phyloP scores from a whole-genome alignment of 768 basidiomycete genomes.

The Porphyrellus cyaneotinctus region DNA sequence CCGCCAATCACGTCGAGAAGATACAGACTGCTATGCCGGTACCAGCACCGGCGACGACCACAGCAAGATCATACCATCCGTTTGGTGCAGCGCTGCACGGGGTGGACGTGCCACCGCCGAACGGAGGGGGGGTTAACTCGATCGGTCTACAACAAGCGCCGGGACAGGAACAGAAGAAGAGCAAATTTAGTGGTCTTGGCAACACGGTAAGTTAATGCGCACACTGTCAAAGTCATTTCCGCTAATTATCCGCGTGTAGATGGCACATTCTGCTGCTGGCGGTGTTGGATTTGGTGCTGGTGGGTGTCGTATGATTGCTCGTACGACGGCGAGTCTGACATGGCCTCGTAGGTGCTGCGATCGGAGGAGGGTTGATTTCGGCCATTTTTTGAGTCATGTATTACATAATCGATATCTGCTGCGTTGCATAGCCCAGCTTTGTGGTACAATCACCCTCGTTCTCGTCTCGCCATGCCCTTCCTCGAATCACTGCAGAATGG shows the following conservation, averaged over 20 bases:
- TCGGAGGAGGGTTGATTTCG: conserved; percentile 47
- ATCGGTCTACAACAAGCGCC: conserved; percentile 28
- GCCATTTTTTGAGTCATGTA: conserved; percentile 40
- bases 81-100: conserved; percentile 38
- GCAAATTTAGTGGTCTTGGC: conserved; percentile 52
- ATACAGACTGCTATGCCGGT: conserved; percentile 24
- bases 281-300: conserved; percentile 78
- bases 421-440: not conserved
- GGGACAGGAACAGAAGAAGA: conserved; percentile 45
- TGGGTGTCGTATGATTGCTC: conserved; percentile 26
- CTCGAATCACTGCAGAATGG: conserved; percentile 29
- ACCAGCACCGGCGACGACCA: not conserved
- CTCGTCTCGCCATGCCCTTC: conserved; percentile 21
- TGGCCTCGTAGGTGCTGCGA: conserved; percentile 40
- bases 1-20: conserved; percentile 69
- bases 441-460: not conserved
- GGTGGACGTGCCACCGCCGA: conserved; percentile 29
- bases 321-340: not conserved
- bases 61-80: conserved; percentile 30
- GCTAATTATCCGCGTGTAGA: conserved; percentile 30
- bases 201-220: conserved; percentile 44
- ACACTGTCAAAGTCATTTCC: conserved; percentile 4
- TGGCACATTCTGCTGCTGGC: conserved; percentile 60
- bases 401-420: conserved; percentile 22
- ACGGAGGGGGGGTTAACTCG: conserved; percentile 27